Percentiles rank a stretch among this genome's conserved stretches.
These are phyloP conservation scores for Hygrocybe coccinea DNA, from an alignment of 768 basidiomycete species.

Conservation along the genomic window DNA sequence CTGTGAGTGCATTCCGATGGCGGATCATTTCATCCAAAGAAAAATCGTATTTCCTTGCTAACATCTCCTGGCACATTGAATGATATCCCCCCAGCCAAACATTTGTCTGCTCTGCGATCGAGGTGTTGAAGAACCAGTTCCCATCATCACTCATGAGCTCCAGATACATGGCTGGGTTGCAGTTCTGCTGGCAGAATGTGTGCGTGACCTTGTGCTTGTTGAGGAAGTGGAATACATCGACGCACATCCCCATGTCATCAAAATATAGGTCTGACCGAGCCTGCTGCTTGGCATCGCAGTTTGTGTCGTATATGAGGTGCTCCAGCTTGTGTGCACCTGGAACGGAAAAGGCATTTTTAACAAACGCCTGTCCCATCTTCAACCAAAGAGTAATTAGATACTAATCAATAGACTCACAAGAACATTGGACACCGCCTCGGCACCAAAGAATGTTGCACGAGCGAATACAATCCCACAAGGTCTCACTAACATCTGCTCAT, in stretches of 20 bases:
- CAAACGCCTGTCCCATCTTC: too few species aligned
- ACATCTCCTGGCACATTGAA: conserved; percentile 28
- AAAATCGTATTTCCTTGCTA: too few species aligned
- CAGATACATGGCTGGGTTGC: conserved; percentile 16
- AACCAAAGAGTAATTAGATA: neutral
- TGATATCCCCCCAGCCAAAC: conserved; percentile 31
- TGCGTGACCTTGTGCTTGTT: conserved; percentile 15
- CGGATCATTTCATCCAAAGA: conserved; percentile 28
- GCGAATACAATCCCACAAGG: conserved; percentile 22
- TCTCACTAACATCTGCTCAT: conserved; percentile 15
- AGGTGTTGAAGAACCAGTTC: conserved; percentile 29
- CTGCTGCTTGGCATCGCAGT: conserved; percentile 7
- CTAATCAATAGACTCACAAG: conserved; percentile 12
- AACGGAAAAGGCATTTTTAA: conserved; percentile 15
- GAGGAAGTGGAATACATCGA: conserved; percentile 16
- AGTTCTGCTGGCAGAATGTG: conserved; percentile 15
- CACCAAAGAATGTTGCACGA: neutral
- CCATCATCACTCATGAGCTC: conserved; percentile 18
- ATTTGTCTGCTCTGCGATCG: conserved; percentile 33
- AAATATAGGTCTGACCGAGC: conserved; percentile 16
- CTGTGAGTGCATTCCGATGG: conserved; percentile 17
- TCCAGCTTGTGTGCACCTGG: conserved; percentile 23
- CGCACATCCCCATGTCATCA: conserved; percentile 1
- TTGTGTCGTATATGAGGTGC: conserved; percentile 16
- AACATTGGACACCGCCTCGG: conserved; percentile 17